Base-by-base conservation (phyloP, 805 yeast genomes). In the Peterozyma xylosa region DNA sequence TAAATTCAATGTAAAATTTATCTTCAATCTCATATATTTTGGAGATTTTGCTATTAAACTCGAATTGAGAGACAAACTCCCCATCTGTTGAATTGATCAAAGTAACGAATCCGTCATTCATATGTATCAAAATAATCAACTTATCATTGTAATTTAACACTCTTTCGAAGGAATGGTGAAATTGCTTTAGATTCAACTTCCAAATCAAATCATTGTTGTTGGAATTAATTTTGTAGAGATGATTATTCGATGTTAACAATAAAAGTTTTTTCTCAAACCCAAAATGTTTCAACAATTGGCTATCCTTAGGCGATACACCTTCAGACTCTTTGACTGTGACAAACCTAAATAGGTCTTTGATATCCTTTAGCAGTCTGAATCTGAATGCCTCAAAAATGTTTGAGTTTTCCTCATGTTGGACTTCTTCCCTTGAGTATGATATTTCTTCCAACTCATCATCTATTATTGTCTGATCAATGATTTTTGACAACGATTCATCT, bases 401-500 rank as follows among this genome's bases (percentile, higher is more conserved):
- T 3, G 56, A 45, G 1, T 47, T 48, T 35, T 62, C 61, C 46
- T 67, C 73, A n/a, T 48, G 42, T 6, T 48, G 36, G 9, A 63
- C 39, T 15, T 66, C 68, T 32, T 59, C 60, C 2, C 48, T 48
- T 0, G 59, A 49, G 3, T 58, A 38, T 2, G 54, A 45, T 9
- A 51, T 38, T 30, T 50, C 39, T 46, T 62, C 44, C 30, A 47
- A 14, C 15, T 52, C 41, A 46, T 33, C 43, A 42, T 60, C 64
- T 21, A 64, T 48, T 16, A 68, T 49, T 5, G 57, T 45, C 27
- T 62, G 59, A n/a, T 68, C 69, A 5, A 54, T 52, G 3, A 71
- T 59, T 30, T 64, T 51, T 4, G 68, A 56, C 4, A 71, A 45
- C 0, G 75, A 67, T 50, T 67, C 73, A 53, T 75, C 78, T 46